Percentiles rank a stretch among this genome's conserved stretches.
phyloP scores from a whole-genome alignment of 192 early-diverging fungal genomes.

The Pecoramyces ruminantium region DNA sequence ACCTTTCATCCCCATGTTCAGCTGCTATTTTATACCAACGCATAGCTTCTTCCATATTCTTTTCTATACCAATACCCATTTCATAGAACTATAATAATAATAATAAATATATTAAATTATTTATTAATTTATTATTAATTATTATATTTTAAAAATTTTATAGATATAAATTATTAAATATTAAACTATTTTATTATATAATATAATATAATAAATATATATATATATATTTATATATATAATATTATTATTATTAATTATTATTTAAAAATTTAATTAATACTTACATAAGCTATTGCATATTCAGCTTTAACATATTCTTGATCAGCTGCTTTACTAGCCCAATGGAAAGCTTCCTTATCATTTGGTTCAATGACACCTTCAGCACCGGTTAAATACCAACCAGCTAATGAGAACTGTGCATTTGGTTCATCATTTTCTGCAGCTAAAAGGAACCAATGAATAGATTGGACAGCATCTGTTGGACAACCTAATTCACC shows the following conservation, averaged over 20 bases:
- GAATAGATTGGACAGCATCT: not conserved
- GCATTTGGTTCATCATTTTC: constrained; percentile 1
- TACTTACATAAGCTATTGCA: constrained; percentile 2
- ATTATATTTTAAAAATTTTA: too few relatives aligned
- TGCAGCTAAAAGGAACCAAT: not conserved
- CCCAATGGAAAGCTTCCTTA: constrained; percentile 1
- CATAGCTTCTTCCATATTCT: not conserved
- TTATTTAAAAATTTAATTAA: not conserved
- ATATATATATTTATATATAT: too few relatives aligned
- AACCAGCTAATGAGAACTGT: constrained; percentile 2
- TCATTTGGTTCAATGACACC: not conserved
- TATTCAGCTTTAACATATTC: constrained; percentile 6
- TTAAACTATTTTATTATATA: too few relatives aligned
- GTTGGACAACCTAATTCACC: constrained; percentile 1
- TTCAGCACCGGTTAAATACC: constrained; percentile 4
- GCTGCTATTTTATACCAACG: constrained; percentile 1
- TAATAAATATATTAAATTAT: too few relatives aligned
- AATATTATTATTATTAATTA: too few relatives aligned
- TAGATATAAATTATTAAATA: too few relatives aligned
- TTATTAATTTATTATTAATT: too few relatives aligned
- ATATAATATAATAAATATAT: too few relatives aligned
- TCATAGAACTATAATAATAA: not conserved
- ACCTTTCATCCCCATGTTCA: constrained; percentile 2
- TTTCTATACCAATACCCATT: constrained; percentile 2
- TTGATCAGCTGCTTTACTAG: constrained; percentile 1